These are phyloP conservation scores for Psidium guajava DNA, from an alignment of 345 rosid species.

Conservation along the genomic window DNA sequence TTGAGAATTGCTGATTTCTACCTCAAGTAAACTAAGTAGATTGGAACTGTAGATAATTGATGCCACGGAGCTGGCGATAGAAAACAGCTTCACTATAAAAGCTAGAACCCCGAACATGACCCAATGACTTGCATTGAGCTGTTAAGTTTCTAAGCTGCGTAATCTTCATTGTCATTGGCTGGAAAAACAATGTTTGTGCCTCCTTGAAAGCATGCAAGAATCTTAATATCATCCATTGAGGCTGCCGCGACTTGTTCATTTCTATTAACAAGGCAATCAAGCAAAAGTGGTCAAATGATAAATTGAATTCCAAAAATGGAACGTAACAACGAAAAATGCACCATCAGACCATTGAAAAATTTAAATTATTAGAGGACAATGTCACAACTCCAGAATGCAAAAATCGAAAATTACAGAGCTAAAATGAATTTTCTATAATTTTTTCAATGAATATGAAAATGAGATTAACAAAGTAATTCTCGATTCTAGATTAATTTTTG, in stretches of 20 bases:
- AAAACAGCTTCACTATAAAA: constrained; percentile 83
- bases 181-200: constrained; percentile 64
- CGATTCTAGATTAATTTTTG: too few species aligned
- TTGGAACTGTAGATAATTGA: constrained; percentile 45
- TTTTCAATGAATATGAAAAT: too few species aligned
- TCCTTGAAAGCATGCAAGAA: constrained; percentile 46
- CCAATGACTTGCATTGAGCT: constrained; percentile 57
- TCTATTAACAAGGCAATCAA: too few species aligned
- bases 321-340: too few species aligned
- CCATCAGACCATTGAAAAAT: too few species aligned
- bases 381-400: too few species aligned
- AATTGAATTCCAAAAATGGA: too few species aligned
- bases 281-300: too few species aligned
- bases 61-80: constrained; percentile 62
- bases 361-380: too few species aligned
- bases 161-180: constrained; percentile 25
- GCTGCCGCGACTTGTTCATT: constrained; percentile 72
- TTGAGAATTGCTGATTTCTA: constrained; percentile 42
- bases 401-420: too few species aligned
- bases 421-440: too few species aligned
- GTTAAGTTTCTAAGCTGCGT: constrained; percentile 66
- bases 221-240: constrained; percentile 55
- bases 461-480: too few species aligned
- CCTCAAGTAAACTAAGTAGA: constrained; percentile 68
- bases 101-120: constrained; percentile 64